Percentiles rank a stretch among this genome's conserved stretches.
These are phyloP conservation scores for Cajanus cajan DNA, from an alignment of 306 rosid species.

Conservation along the genomic window DNA sequence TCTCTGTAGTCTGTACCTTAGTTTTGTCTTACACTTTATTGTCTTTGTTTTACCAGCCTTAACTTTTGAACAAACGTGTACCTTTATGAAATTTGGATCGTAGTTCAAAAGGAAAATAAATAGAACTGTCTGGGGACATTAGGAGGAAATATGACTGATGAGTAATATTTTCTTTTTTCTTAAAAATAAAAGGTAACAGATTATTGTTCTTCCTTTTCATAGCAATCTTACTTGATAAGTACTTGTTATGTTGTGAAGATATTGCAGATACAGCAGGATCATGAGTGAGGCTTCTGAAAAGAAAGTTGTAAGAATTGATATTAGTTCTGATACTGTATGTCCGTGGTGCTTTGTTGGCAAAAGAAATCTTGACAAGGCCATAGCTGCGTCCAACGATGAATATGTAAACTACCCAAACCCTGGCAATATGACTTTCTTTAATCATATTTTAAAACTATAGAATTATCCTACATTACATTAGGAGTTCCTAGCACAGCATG, in stretches of 20 bases:
- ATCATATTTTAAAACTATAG: not conserved
- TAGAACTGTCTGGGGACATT: not conserved
- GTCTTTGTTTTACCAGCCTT: not conserved
- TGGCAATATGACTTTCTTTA: not conserved
- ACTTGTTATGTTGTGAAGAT: constrained; percentile 27
- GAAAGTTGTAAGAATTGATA: constrained; percentile 65
- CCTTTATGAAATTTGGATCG: constrained; percentile 3
- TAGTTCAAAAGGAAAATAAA: not conserved
- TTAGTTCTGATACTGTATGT: constrained; percentile 79
- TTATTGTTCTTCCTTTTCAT: constrained; percentile 15
- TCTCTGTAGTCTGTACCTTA: not conserved
- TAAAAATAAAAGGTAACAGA: not conserved
- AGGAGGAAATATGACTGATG: not conserved
- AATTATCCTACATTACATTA: not conserved
- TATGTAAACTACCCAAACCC: constrained; percentile 13
- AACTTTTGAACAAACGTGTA: not conserved
- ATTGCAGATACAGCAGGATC: constrained; percentile 41
- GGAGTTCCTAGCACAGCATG: not conserved
- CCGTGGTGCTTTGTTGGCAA: constrained; percentile 96
- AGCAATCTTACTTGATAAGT: constrained; percentile 10
- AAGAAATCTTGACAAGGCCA: constrained; percentile 77
- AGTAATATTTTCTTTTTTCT: not conserved
- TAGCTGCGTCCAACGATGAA: constrained; percentile 59
- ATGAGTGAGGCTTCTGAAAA: constrained; percentile 60
- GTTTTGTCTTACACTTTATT: not conserved